Percentiles rank a stretch among this genome's conserved stretches.
These are phyloP conservation scores for Epichloe aotearoae DNA, from an alignment of 2,329 filamentous ascomycete species.

Conservation along the genomic window DNA sequence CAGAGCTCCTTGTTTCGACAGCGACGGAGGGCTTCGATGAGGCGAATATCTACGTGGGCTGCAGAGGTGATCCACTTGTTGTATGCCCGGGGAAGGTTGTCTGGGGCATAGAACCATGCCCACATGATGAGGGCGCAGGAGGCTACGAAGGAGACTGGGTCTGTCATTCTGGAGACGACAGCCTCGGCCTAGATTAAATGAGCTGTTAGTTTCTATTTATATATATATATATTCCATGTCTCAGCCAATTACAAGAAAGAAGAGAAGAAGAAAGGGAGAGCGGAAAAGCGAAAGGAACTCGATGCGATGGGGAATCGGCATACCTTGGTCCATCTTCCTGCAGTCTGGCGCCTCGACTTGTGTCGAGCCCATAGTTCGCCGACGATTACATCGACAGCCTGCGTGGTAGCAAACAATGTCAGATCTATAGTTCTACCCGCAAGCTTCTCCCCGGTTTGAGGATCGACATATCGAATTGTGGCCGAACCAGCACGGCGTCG, in stretches of 20 bases:
- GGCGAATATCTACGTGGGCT: constrained; percentile 59
- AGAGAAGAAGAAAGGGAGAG: background rate
- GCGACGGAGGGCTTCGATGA: constrained; percentile 60
- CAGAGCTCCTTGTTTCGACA: constrained; percentile 48
- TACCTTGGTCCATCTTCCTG: constrained; percentile 35
- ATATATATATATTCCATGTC: no score
- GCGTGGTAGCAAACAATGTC: constrained; percentile 61
- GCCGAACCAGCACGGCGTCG: constrained; percentile 12
- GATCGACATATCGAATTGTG: constrained; percentile 1
- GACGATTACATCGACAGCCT: constrained; percentile 59
- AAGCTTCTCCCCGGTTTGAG: constrained; percentile 11
- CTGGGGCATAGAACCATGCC: constrained; percentile 71
- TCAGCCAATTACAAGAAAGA: background rate
- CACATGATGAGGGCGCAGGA: constrained; percentile 74
- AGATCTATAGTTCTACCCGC: constrained; percentile 70
- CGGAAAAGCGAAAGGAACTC: background rate
- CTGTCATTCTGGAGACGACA: constrained; percentile 29
- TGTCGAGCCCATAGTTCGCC: constrained; percentile 50
- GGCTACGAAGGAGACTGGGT: constrained; percentile 57
- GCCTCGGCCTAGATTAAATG: constrained; percentile 16
- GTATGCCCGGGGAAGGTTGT: constrained; percentile 58
- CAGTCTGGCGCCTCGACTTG: constrained; percentile 29
- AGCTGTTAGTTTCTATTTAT: background rate
- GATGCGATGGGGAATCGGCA: background rate
- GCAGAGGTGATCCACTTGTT: constrained; percentile 71